phyloP scores from a whole-genome alignment of 2,329 filamentous ascomycete genomes.

The Penicillium sp. region DNA sequence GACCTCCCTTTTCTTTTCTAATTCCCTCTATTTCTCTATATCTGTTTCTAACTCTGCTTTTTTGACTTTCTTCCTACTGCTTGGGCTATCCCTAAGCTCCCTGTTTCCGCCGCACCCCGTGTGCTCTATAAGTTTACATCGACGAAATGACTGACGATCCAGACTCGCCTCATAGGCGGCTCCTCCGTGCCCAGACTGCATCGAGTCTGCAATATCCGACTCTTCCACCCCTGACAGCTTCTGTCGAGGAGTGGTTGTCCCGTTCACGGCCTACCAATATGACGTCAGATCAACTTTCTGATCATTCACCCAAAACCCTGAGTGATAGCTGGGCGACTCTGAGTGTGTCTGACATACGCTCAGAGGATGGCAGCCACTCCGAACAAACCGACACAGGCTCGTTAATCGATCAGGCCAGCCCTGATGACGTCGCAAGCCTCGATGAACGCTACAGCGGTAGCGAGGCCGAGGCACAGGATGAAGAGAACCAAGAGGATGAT shows the following conservation, averaged over 20 bases:
- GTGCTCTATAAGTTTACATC: constrained; percentile 8
- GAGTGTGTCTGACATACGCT: constrained; percentile 43
- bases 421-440: constrained; percentile 47
- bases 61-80: neutral
- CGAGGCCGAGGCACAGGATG: constrained; percentile 35
- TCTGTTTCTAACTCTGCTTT: constrained; percentile 6
- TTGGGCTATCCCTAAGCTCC: constrained; percentile 5
- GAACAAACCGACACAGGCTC: constrained; percentile 45
- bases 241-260: constrained; percentile 43
- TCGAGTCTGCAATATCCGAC: constrained; percentile 43
- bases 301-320: constrained; percentile 32
- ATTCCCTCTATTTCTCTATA: neutral
- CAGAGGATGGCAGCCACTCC: constrained; percentile 45
- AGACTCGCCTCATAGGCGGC: constrained; percentile 31
- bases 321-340: constrained; percentile 49
- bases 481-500: constrained; percentile 26
- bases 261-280: constrained; percentile 42
- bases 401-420: constrained; percentile 41
- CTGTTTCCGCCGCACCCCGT: constrained; percentile 7
- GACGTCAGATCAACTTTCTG: constrained; percentile 34
- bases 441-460: constrained; percentile 39
- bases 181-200: constrained; percentile 25
- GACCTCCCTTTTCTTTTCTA: neutral
- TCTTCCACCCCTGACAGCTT: constrained; percentile 37
- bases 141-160: constrained; percentile 38